Conservation (phyloP, 768 basidiomycete species). For the Auriscalpium vulgare region DNA sequence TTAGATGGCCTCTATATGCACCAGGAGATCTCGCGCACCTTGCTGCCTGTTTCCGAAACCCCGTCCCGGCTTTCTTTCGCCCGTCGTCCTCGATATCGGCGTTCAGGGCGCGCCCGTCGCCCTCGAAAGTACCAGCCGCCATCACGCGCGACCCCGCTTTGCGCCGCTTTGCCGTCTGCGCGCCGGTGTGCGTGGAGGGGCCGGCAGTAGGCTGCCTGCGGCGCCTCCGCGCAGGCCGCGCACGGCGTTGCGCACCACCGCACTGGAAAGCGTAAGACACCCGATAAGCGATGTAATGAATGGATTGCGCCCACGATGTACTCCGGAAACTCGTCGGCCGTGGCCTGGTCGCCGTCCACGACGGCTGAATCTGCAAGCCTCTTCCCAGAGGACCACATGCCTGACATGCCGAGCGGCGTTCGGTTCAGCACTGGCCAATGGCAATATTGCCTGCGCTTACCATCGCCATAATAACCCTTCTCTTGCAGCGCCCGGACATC, state of each 20-base stretch:
- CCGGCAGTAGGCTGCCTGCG: slow-evolving; percentile 32
- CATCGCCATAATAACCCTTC: slow-evolving; percentile 79
- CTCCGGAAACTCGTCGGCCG: slow-evolving; percentile 59
- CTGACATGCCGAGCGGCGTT: slow-evolving; percentile 28
- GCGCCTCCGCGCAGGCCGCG: slow-evolving; percentile 44
- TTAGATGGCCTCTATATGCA: too few relatives aligned
- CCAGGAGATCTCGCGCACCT: slow-evolving; percentile 36
- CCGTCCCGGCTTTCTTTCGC: slow-evolving; percentile 38
- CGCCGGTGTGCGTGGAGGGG: slow-evolving; percentile 50
- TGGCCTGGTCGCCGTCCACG: slow-evolving; percentile 42
- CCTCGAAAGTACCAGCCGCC: slow-evolving; percentile 49
- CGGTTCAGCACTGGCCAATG: background rate
- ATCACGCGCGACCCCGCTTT: slow-evolving; percentile 68
- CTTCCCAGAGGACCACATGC: slow-evolving; percentile 76
- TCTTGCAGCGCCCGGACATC: slow-evolving; percentile 67
- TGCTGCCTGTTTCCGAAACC: slow-evolving; percentile 63
- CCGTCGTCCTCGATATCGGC: slow-evolving; percentile 30
- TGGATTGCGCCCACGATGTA: slow-evolving; percentile 48
- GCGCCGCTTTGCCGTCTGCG: slow-evolving; percentile 56
- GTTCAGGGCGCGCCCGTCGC: slow-evolving; percentile 47
- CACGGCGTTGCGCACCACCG: slow-evolving; percentile 66
- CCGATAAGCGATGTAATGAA: background rate
- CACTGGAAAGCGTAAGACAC: slow-evolving; percentile 36
- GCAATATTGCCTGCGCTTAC: slow-evolving; percentile 26
- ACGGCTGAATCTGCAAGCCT: slow-evolving; percentile 58